Conservation (phyloP, 805 yeast genomes). For the Hagleromyces aurorensis region DNA sequence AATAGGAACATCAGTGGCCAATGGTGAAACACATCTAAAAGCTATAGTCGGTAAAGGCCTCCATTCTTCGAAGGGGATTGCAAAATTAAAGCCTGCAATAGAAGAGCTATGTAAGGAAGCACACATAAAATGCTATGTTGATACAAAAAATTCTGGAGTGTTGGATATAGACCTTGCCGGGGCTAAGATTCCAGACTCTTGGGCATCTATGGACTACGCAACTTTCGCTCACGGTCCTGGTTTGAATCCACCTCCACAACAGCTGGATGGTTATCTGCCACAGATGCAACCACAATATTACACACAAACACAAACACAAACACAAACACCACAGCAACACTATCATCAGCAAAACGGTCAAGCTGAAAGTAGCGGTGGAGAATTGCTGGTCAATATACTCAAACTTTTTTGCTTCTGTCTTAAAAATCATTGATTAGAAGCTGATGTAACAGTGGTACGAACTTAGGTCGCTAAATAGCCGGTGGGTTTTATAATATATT, state of each 20-base stretch:
- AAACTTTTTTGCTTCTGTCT: slow-evolving; percentile 32
- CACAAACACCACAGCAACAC: slow-evolving; percentile 22
- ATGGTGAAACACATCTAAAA: slow-evolving; percentile 53
- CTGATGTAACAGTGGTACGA: too few relatives aligned
- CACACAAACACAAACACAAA: slow-evolving; percentile 26
- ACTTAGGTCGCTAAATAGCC: too few relatives aligned
- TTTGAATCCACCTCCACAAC: slow-evolving; percentile 8
- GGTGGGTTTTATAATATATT: too few relatives aligned
- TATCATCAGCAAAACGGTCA: slow-evolving; percentile 25
- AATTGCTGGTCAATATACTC: slow-evolving; percentile 21
- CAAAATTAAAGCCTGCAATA: slow-evolving; percentile 85
- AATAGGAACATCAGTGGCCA: slow-evolving; percentile 50
- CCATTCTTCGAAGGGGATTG: slow-evolving; percentile 74
- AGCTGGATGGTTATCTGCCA: slow-evolving; percentile 16
- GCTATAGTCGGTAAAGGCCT: slow-evolving; percentile 92
- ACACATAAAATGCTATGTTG: slow-evolving; percentile 51
- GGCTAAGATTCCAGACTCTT: slow-evolving; percentile 37
- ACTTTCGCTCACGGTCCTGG: slow-evolving; percentile 7
- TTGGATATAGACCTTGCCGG: slow-evolving; percentile 56
- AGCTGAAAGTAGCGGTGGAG: slow-evolving; percentile 15
- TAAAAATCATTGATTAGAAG: too few relatives aligned
- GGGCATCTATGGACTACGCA: slow-evolving; percentile 21
- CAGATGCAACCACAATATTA: slow-evolving; percentile 25
- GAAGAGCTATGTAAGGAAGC: slow-evolving; percentile 68
- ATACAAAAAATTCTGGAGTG: slow-evolving; percentile 73